Conservation (phyloP, 192 early-diverging fungal genomes). For the Dispira parvispora region DNA sequence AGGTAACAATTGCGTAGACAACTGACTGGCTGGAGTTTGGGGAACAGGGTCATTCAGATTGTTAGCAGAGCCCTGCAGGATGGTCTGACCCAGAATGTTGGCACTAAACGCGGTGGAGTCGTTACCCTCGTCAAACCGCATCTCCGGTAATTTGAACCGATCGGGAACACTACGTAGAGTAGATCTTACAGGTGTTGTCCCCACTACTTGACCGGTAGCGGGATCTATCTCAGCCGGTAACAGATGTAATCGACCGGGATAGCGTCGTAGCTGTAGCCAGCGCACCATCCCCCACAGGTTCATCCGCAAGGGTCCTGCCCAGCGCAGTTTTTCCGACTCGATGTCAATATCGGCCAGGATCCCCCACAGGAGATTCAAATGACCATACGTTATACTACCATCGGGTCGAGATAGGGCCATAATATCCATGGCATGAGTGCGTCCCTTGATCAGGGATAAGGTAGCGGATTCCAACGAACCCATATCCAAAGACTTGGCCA, state of each 20-base stretch:
- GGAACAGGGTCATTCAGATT: background rate
- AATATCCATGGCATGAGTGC: conserved; percentile 31
- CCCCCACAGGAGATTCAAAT: conserved; percentile 37
- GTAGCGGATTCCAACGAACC: conserved; percentile 29
- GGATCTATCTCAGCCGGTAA: conserved; percentile 22
- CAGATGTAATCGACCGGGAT: conserved; percentile 37
- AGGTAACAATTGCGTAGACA: background rate
- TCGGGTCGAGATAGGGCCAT: conserved; percentile 28
- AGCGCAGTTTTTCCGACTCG: conserved; percentile 37
- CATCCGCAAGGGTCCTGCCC: conserved; percentile 27
- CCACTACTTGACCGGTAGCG: background rate
- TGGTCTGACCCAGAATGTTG: background rate
- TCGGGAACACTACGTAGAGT: background rate
- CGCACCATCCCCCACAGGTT: conserved; percentile 31
- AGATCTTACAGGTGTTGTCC: background rate
- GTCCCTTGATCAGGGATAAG: conserved; percentile 30
- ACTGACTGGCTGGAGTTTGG: background rate
- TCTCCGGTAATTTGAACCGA: background rate
- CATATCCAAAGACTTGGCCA: conserved; percentile 25
- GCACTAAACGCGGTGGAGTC: background rate
- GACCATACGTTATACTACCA: conserved; percentile 28
- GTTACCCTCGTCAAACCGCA: background rate
- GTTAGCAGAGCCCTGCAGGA: background rate
- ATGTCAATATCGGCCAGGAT: conserved; percentile 40
- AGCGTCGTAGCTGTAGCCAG: conserved; percentile 36